Base-by-base conservation (phyloP, 139 green algal species). In the Chlorella ohadii region DNA sequence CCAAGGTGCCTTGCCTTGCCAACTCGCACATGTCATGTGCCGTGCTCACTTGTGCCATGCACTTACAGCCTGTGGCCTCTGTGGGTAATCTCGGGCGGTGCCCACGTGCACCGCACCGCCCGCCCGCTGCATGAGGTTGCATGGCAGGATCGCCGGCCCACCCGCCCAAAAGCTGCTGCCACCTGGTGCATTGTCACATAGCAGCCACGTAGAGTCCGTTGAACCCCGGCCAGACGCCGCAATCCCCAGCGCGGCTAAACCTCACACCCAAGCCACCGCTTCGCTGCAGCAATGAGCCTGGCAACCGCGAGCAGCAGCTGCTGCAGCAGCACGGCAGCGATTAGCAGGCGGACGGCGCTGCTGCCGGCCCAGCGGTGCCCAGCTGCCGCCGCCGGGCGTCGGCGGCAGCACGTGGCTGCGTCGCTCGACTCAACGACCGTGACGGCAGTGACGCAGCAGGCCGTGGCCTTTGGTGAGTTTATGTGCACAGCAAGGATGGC, bases 401-500 rank as follows among this genome's bases (percentile, higher is more conserved):
- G 38, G 16, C 59, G 74, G 33, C 56, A 33, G 33, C 56, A 36
- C 38, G 51, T 59, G 51, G 51, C 28, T 31, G 86, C 86, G 16
- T 63, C 39, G 2, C 78, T 90, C 25, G 87, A 89, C 63, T 16
- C 74, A 0, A 19, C 33, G 19, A 65, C 88, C 5, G 55, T 77
- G 2, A 79, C 87, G 1, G 91, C 92, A 0, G 85, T 94, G 17
- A 81, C 86, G 7, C 92, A 95, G 77, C 92, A 94, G 65, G 89
- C 85, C 12, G 36, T 89, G 0, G 88, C 89, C 1, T 95, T 86
- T 61, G 89, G 88, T 90, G 47, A 59, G 85, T 47, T 11, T 34
- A 38, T 20, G 9, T 41, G 31, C n/a, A n/a, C n/a, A n/a, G n/a
- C n/a, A n/a, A n/a, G n/a, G n/a, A n/a, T n/a, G n/a, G n/a, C n/a